These are phyloP conservation scores for Aphanomyces euteiches DNA, from an alignment of 352 stramenopile genomes.

Conservation along the genomic window DNA sequence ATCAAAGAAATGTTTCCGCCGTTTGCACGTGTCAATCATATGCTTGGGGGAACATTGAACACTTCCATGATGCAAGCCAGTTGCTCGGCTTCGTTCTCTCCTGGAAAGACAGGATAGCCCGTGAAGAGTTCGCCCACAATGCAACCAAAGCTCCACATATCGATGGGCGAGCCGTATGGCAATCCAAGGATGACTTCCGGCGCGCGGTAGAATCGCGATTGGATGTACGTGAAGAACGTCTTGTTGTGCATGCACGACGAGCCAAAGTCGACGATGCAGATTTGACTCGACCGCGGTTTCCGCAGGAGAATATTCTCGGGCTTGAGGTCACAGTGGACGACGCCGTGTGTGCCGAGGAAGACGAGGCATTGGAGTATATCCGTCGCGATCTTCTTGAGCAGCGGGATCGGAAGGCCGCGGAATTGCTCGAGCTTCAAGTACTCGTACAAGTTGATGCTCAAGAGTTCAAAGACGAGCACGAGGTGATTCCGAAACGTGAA, in stretches of 20 bases:
- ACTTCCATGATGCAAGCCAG: conserved; percentile 86
- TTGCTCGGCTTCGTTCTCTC: conserved; percentile 79
- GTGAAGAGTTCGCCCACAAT: conserved; percentile 81
- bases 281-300: conserved; percentile 75
- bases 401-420: conserved; percentile 86
- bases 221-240: conserved; percentile 96
- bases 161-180: conserved; percentile 64
- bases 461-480: conserved; percentile 96
- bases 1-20: conserved; percentile 61
- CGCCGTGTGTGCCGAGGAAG: conserved; percentile 66
- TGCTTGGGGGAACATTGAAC: conserved; percentile 45
- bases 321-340: conserved; percentile 98
- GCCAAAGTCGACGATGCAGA: conserved; percentile 98
- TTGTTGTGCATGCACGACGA: conserved; percentile 91
- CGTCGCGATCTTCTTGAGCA: conserved; percentile 81
- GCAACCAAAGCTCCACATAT: conserved; percentile 90
- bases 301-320: conserved; percentile 94
- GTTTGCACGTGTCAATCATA: conserved; percentile 53
- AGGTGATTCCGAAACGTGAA: conserved; percentile 94
- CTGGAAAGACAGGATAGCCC: conserved; percentile 79
- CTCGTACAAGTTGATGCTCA: conserved; percentile 96
- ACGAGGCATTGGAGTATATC: conserved; percentile 85
- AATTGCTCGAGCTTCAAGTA: conserved; percentile 95
- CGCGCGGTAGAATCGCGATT: conserved; percentile 96
- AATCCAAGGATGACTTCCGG: conserved; percentile 96